Conservation (phyloP, 2,329 filamentous ascomycete species). For the Fusarium luffae region DNA sequence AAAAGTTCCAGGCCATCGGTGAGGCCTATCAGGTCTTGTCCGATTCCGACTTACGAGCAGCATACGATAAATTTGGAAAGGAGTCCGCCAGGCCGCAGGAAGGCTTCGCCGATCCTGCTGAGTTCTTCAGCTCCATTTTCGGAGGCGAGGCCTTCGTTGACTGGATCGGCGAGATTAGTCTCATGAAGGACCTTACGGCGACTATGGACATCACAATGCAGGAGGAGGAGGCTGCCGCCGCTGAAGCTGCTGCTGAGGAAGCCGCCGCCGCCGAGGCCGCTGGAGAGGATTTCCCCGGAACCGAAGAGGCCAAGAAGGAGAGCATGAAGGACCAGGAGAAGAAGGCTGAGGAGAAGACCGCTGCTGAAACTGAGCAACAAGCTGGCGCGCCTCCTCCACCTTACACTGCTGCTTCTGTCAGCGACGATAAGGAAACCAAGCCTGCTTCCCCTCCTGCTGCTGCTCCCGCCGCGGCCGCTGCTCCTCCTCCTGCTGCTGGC, state of each 20-base stretch:
- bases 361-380: conserved; percentile 45
- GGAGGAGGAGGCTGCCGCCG: conserved; percentile 71
- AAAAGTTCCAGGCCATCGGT: conserved; percentile 90
- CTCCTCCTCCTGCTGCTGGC: conserved; percentile 21
- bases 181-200: conserved; percentile 98
- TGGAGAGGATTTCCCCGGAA: conserved; percentile 66
- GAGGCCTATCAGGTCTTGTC: conserved; percentile 84
- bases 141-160: conserved; percentile 95
- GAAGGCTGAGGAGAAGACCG: conserved; percentile 33
- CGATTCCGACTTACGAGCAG: conserved; percentile 84
- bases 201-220: conserved; percentile 98
- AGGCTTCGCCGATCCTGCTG: conserved; percentile 93
- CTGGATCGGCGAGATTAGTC: conserved; percentile 96
- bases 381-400: conserved; percentile 50
- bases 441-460: conserved; percentile 36
- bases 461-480: conserved; percentile 19
- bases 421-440: conserved; percentile 52
- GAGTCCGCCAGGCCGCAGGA: conserved; percentile 90
- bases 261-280: conserved; percentile 56
- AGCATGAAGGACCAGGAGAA: conserved; percentile 59
- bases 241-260: conserved; percentile 64
- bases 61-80: conserved; percentile 98
- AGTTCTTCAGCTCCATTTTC: conserved; percentile 99
- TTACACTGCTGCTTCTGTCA: conserved; percentile 52
- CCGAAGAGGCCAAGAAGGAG: conserved; percentile 66